Conservation (phyloP, 140 eudicot genomes). For the Senecio squalidus region DNA sequence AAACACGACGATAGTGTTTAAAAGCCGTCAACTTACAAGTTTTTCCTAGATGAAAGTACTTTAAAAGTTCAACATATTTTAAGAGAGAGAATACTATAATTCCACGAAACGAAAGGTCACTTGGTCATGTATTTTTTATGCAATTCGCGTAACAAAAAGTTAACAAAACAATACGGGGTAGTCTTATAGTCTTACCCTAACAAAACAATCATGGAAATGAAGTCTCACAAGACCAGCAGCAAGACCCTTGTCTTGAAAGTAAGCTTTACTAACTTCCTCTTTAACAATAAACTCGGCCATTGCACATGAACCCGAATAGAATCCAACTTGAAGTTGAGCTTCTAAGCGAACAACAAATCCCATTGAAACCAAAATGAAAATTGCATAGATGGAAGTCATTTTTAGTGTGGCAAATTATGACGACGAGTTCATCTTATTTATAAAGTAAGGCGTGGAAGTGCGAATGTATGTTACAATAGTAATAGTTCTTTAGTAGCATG, state of each 20-base stretch:
- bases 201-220: slow-evolving; percentile 82
- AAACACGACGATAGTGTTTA: too few relatives aligned
- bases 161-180: not conserved
- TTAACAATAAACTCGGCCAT: slow-evolving; percentile 53
- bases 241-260: slow-evolving; percentile 39
- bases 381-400: slow-evolving; percentile 9
- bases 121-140: too few relatives aligned
- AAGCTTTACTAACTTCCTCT: slow-evolving; percentile 57
- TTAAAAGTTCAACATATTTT: too few relatives aligned
- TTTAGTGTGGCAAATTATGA: not conserved
- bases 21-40: too few relatives aligned
- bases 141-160: not conserved
- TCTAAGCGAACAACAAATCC: slow-evolving; percentile 16
- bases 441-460: not conserved
- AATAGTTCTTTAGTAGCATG: slow-evolving; percentile 21
- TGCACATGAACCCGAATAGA: slow-evolving; percentile 43
- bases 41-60: too few relatives aligned
- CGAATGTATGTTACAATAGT: not conserved
- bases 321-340: slow-evolving; percentile 68
- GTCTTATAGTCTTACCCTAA: slow-evolving; percentile 41
- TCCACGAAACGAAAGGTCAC: too few relatives aligned
- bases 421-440: slow-evolving; percentile 10
- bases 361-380: slow-evolving; percentile 7
- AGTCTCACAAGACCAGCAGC: slow-evolving; percentile 72
- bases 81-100: too few relatives aligned